A percentile compares a stretch with the other conserved stretches of the same genome.
Conservation (phyloP, 2,329 filamentous ascomycete species). For the Colletotrichum trifolii region DNA sequence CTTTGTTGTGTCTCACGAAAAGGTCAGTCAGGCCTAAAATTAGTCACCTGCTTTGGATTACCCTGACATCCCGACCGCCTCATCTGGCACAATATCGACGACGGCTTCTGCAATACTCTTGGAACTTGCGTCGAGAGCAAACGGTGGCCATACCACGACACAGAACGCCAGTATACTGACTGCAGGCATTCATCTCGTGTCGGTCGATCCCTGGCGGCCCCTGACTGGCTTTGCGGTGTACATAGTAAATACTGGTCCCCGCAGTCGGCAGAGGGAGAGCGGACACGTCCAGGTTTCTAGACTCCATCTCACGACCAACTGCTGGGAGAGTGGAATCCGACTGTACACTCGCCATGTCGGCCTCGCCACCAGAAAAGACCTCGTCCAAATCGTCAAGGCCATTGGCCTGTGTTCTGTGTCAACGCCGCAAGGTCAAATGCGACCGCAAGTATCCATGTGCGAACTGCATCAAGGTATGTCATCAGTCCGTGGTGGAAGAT, state of each 20-base stretch:
- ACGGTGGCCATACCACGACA: too few species aligned
- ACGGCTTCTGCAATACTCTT: too few species aligned
- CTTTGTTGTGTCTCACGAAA: not conserved
- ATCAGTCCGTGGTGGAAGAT: not conserved
- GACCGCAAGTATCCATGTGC: conserved; percentile 68
- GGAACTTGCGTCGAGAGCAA: too few species aligned
- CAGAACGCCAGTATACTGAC: not conserved
- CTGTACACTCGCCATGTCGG: conserved; percentile 9
- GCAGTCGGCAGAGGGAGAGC: conserved; percentile 5
- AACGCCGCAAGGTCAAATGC: conserved; percentile 72
- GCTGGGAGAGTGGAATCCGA: not conserved
- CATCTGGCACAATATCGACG: too few species aligned
- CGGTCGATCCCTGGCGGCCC: conserved; percentile 7
- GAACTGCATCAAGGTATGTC: conserved; percentile 60
- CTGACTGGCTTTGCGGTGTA: not conserved
- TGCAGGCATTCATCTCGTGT: conserved; percentile 16
- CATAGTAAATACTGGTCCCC: conserved; percentile 17
- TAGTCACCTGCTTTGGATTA: too few species aligned
- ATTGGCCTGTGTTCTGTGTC: conserved; percentile 62
- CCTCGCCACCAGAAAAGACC: conserved; percentile 15
- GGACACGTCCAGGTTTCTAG: conserved; percentile 1
- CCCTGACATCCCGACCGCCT: too few species aligned
- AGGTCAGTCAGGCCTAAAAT: too few species aligned
- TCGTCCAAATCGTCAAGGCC: conserved; percentile 38
- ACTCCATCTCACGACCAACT: conserved; percentile 3